Conservation (phyloP, 805 yeast species). For the Schwanniomyces pseudopolymorphus region DNA sequence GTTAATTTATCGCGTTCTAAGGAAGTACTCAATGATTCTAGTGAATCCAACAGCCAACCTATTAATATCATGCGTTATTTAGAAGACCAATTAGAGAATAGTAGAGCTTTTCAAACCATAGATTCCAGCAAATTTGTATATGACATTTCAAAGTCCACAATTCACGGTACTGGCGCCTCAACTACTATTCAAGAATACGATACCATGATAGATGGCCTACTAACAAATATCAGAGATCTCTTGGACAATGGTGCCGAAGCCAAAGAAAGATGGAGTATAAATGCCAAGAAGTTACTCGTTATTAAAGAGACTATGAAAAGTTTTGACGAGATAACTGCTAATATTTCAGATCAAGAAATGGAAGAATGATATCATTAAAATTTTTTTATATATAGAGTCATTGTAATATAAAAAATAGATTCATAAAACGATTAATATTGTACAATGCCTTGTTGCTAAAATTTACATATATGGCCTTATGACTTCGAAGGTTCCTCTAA, state of each 20-base stretch:
- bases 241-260: slow-evolving; percentile 30
- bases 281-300: slow-evolving; percentile 31
- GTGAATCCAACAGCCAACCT: background rate
- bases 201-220: slow-evolving; percentile 21
- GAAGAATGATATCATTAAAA: slow-evolving; percentile 7
- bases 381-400: slow-evolving; percentile 2
- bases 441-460: background rate
- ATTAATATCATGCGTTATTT: slow-evolving; percentile 15
- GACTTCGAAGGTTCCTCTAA: background rate
- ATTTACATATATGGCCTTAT: background rate
- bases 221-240: slow-evolving; percentile 25
- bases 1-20: slow-evolving; percentile 14
- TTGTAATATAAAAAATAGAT: background rate
- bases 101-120: slow-evolving; percentile 17
- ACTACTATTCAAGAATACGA: slow-evolving; percentile 32
- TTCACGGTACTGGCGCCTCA: slow-evolving; percentile 16
- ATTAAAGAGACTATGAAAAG: slow-evolving; percentile 21
- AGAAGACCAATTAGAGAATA: slow-evolving; percentile 20
- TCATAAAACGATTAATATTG: background rate
- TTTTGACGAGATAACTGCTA: slow-evolving; percentile 4
- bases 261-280: slow-evolving; percentile 34
- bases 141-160: slow-evolving; percentile 20
- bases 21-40: slow-evolving; percentile 13
- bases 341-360: slow-evolving; percentile 10
- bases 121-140: slow-evolving; percentile 22